These are phyloP conservation scores for Boletus sp. DNA, from an alignment of 1,284 basidiomycete genomes.

Conservation along the genomic window DNA sequence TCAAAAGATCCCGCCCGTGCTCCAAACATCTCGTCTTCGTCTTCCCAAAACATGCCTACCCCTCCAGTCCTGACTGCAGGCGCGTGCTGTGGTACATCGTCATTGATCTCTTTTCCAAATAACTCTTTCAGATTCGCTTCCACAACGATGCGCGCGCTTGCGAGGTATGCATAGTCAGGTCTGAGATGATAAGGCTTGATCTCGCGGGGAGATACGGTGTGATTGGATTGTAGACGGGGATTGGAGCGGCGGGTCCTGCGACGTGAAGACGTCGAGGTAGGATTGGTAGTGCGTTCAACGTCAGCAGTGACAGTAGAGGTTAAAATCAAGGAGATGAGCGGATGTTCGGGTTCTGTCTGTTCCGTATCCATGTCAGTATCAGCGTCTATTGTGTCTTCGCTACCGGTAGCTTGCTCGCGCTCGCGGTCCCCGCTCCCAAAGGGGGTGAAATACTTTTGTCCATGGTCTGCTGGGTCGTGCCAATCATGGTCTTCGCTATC, in stretches of 20 bases:
- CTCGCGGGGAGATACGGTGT: constrained; percentile 5
- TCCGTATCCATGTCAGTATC: constrained; percentile 19
- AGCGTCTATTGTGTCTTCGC: neutral
- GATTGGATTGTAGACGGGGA: constrained; percentile 9
- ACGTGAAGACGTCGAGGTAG: neutral
- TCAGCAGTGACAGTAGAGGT: neutral
- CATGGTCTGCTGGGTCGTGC: constrained; percentile 7
- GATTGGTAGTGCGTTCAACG: neutral
- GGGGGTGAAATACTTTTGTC: neutral
- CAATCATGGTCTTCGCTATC: constrained; percentile 22
- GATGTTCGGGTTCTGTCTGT: constrained; percentile 7
- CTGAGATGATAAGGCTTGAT: constrained; percentile 34
- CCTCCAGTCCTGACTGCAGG: constrained; percentile 4
- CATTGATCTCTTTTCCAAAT: constrained; percentile 2
- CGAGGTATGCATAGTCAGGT: constrained; percentile 41
- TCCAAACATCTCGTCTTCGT: constrained; percentile 22
- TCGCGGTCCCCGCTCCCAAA: neutral
- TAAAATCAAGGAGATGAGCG: constrained; percentile 14
- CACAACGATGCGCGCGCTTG: constrained; percentile 37
- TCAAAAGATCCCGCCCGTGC: neutral
- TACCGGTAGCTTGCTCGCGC: neutral
- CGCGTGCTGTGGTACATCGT: neutral
- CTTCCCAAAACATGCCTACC: constrained; percentile 28
- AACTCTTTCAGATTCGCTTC: constrained; percentile 38
- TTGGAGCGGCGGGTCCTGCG: constrained; percentile 16